Evolutionary conservation across 495 filamentous ascomycete genomes (phyloP), one percentile per base, ranked within the genome.

Genomic region (Filosporella fistucella): DNA sequence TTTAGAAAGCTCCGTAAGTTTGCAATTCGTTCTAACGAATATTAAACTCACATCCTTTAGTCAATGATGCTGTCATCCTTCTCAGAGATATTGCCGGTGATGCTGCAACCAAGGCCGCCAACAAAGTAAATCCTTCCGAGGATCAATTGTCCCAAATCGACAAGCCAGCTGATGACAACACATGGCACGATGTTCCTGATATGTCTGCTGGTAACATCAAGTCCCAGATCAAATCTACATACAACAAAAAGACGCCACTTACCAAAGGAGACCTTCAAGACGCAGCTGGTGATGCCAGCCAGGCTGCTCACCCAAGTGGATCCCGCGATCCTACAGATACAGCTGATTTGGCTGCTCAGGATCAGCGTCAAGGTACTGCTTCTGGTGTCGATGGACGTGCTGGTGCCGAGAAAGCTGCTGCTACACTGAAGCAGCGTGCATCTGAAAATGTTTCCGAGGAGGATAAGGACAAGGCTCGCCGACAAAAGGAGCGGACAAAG

Each of bases 51-150:
- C 66, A 74, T 20, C 20, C 11, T 14, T 49, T 51, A 93, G 88
- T 98, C 49, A 89, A 76, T 42, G 93, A 98, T 72, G 86, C 88
- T n/a, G 79, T 76, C 25, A 70, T 89, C 37, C 71, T 98, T 17
- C 59, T 93, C 28, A 86, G 89, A 17, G 91, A 96, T 57, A 89
- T 97, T 54, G 91, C 86, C 33, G 88, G 89, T 38, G 93, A 97
- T 64, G 88, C 84, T 17, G 90, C 94, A 4, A 74, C 72, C 33
- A 94, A 91, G 55, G 82, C 86, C n/a, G 88, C 93, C 41, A 75
- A 69, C 57, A 75, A 70, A 36, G 76, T 96, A 42, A 82, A 81
- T n/a, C 93, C 93, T 1, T 76, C 76, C 11, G 77, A 93, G 45
- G 88, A 96, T 11, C 69, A 85, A 39, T 74, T 97, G 25, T 54